phyloP scores from a whole-genome alignment of 2,329 filamentous ascomycete genomes.

The Alternaria incomplexa region DNA sequence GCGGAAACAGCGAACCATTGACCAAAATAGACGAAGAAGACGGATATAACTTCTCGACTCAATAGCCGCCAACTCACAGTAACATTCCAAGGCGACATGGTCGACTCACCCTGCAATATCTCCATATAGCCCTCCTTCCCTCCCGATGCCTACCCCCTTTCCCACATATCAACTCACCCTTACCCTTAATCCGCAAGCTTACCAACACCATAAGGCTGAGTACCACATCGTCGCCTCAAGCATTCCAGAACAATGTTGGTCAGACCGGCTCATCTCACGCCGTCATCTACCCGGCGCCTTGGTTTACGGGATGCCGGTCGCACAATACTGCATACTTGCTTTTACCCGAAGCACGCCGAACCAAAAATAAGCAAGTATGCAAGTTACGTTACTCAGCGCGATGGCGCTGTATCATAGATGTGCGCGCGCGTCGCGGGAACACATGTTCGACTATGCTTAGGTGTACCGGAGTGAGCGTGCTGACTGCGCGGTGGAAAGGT shows the following conservation, averaged over 20 bases:
- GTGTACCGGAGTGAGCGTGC: not conserved
- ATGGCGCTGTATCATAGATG: not conserved
- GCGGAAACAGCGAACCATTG: not conserved
- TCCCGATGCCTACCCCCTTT: not conserved
- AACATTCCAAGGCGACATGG: not conserved
- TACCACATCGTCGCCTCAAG: not conserved
- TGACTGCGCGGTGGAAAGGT: not conserved
- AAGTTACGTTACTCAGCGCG: not conserved
- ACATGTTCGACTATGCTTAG: conserved; percentile 4
- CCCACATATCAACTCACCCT: not conserved
- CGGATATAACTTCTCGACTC: not conserved
- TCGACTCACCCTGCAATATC: not conserved
- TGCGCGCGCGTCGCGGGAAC: not conserved
- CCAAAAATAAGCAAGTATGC: not conserved
- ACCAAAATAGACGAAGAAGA: not conserved
- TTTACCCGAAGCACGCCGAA: not conserved
- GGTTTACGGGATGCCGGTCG: conserved; percentile 2
- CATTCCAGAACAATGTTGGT: not conserved
- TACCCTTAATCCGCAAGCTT: not conserved
- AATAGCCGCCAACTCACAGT: not conserved
- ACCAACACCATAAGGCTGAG: not conserved
- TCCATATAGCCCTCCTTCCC: not conserved
- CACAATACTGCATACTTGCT: not conserved
- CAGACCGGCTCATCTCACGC: not conserved
- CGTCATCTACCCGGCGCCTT: not conserved